Conservation (phyloP, 208 protist genomes). For the Leishmania guyanensis region DNA sequence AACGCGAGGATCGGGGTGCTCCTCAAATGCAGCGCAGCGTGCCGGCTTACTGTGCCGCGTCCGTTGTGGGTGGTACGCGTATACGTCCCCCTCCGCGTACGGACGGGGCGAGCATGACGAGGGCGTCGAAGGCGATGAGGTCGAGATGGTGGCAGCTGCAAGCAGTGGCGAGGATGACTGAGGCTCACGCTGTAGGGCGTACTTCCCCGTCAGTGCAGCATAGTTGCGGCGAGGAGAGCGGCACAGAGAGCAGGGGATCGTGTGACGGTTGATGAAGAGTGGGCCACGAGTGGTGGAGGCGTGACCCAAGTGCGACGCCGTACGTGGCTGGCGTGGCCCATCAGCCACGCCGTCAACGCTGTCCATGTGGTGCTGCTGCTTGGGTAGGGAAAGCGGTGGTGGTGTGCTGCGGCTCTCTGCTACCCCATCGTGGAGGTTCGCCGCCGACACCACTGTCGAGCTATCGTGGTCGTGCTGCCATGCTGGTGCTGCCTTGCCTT, state of each 20-base stretch:
- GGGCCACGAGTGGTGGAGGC: neutral
- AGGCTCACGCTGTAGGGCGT: conserved; percentile 5
- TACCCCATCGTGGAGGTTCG: neutral
- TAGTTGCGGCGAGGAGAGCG: conserved; percentile 20
- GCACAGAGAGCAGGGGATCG: conserved; percentile 33
- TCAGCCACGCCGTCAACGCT: neutral
- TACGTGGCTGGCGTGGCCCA: neutral
- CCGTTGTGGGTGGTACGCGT: conserved; percentile 17
- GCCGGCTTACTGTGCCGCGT: conserved; percentile 7
- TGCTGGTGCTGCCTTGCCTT: neutral
- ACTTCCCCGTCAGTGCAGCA: conserved; percentile 21
- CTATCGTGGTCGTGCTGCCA: neutral
- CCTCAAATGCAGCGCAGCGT: neutral
- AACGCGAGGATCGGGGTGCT: too few species aligned
- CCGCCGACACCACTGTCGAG: neutral
- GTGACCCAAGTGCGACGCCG: neutral
- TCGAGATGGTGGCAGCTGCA: neutral
- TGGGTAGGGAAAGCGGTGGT: neutral
- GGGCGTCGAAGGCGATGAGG: neutral
- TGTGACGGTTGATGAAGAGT: conserved; percentile 24
- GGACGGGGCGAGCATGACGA: conserved; percentile 16
- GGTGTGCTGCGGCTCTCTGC: neutral
- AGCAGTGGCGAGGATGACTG: neutral
- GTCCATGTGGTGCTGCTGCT: neutral
- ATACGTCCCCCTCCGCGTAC: conserved; percentile 27